A percentile compares a stretch with the other conserved stretches of the same genome.
phyloP scores from a whole-genome alignment of 805 yeast species.

The Candida silvicultrix region DNA sequence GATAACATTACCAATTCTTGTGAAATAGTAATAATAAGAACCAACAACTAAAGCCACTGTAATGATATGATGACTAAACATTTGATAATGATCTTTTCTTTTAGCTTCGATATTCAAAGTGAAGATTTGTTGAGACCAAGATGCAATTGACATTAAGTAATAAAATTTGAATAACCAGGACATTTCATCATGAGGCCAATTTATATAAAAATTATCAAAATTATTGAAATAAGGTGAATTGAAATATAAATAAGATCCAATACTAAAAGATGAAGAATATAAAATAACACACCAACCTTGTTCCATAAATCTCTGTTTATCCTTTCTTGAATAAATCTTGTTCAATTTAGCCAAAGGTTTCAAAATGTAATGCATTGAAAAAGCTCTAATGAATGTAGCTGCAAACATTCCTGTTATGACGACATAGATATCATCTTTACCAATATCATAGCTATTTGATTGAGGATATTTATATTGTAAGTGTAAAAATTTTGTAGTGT shows the following conservation, averaged over 20 bases:
- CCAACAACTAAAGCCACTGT: slow-evolving; percentile 64
- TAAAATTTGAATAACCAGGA: slow-evolving; percentile 50
- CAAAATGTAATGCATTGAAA: slow-evolving; percentile 51
- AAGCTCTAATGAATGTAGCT: slow-evolving; percentile 51
- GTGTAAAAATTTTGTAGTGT: slow-evolving; percentile 30
- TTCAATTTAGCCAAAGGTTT: slow-evolving; percentile 46
- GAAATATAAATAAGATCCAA: slow-evolving; percentile 53
- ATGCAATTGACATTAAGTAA: slow-evolving; percentile 66
- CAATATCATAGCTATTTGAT: slow-evolving; percentile 42
- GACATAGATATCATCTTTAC: slow-evolving; percentile 46
- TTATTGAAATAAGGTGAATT: slow-evolving; percentile 54
- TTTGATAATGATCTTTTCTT: slow-evolving; percentile 79
- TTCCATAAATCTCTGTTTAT: slow-evolving; percentile 69
- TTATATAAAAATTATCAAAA: slow-evolving; percentile 50
- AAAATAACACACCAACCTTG: slow-evolving; percentile 76
- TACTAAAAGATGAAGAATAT: slow-evolving; percentile 45
- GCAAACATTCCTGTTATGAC: slow-evolving; percentile 49
- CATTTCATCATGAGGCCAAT: slow-evolving; percentile 72
- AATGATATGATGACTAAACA: slow-evolving; percentile 85
- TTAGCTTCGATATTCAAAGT: slow-evolving; percentile 71
- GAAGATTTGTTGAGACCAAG: slow-evolving; percentile 77
- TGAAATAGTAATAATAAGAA: slow-evolving; percentile 66
- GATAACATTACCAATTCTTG: slow-evolving; percentile 73
- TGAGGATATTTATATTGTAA: slow-evolving; percentile 32
- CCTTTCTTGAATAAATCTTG: slow-evolving; percentile 42